Base-by-base conservation (phyloP, 2,329 filamentous ascomycete species). In the Phyllosticta paracitricarpa region DNA sequence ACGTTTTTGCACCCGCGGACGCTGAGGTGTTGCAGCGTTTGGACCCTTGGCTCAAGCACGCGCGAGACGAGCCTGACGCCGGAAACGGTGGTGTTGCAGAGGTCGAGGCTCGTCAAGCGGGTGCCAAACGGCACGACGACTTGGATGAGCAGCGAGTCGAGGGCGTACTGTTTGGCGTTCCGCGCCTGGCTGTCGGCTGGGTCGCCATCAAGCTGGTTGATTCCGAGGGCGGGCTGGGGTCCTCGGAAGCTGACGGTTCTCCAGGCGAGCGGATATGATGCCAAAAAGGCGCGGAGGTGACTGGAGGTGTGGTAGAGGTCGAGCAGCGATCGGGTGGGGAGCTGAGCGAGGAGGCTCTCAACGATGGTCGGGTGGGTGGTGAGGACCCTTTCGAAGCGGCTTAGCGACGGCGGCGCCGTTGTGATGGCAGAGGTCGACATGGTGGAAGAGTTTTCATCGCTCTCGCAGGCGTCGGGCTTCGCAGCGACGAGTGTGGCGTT, bases 1-100 rank as follows among this genome's bases (percentile, higher is more conserved):
- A 85, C 83, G 68, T 85, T 84, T 71, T 85, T 84, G 75, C 83
- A 85, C 22, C 83, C 83, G 24, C 83, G 80, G 56, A 85, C 81
- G 1, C 82, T 84, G 54, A 85, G 75, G 67, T 85, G 82, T 67
- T 82, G 77, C 54, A 85, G 73, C 0, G 80, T 83, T 60, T 79
- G 77, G 61, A 80, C 77, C 30, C 81, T 78, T 51, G 79, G 76
- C 63, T 81, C 76, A 58, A 85, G 72, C 19, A 85, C 81, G 22
- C 76, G 81, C 48, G 77, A 78, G 8, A 81, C 80, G 55, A 85
- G 75, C 52, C 81, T 81, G 60, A 81, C 78, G 26, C 83, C 83
- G 25, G 79, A 82, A 26, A 84, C 82, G 10, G 82, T 80, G 8
- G 83, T 85, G 68, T 84, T 84, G 73, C 83, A 82, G 63, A 85